phyloP scores from a whole-genome alignment of 331 rosid genomes.

The Arachis monticola region DNA sequence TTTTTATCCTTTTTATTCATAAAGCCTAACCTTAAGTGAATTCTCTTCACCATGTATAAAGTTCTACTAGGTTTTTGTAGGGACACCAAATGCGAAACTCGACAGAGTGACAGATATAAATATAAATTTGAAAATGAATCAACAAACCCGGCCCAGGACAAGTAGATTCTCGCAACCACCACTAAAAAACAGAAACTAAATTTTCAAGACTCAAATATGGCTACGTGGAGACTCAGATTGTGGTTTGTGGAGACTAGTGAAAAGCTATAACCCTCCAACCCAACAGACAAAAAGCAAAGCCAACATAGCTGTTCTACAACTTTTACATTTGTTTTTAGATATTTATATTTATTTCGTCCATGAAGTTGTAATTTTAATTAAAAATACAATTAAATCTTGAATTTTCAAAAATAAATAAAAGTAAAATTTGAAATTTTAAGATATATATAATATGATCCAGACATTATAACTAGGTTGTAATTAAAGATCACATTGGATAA shows the following conservation, averaged over 20 bases:
- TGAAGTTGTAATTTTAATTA: too few species aligned
- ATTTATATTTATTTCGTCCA: too few species aligned
- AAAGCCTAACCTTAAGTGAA: background rate
- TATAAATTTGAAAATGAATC: background rate
- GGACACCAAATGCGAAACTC: background rate
- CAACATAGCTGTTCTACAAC: slow-evolving; percentile 45
- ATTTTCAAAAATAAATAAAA: too few species aligned
- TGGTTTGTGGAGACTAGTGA: background rate
- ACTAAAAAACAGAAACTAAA: background rate
- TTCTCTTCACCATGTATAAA: background rate
- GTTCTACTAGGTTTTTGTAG: background rate
- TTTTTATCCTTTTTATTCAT: background rate
- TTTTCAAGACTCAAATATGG: background rate
- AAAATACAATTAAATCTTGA: too few species aligned
- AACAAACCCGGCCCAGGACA: background rate
- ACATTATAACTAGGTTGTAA: too few species aligned
- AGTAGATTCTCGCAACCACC: background rate
- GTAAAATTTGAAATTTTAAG: too few species aligned
- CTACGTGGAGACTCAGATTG: background rate
- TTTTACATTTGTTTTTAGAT: slow-evolving; percentile 43
- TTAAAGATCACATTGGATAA: too few species aligned
- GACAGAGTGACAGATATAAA: background rate
- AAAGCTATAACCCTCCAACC: slow-evolving; percentile 33
- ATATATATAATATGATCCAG: too few species aligned
- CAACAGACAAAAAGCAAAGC: slow-evolving; percentile 51